Conservation (phyloP, 495 filamentous ascomycete species). For the Penicillium canariense region DNA sequence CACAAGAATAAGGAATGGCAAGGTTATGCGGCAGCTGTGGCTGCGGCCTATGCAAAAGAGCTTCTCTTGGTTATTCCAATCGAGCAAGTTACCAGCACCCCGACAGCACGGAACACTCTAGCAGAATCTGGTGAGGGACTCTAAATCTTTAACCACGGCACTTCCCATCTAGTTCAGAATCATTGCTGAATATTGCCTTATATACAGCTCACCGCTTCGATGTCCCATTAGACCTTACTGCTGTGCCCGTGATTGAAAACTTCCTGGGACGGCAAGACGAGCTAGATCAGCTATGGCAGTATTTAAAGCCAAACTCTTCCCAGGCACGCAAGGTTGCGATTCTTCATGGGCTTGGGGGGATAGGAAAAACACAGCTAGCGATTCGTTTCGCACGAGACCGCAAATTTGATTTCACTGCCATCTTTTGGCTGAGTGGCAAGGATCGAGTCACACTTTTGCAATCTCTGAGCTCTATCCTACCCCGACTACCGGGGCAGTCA, state of each 20-base stretch:
- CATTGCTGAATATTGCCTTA: slow-evolving; percentile 1
- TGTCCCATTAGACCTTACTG: slow-evolving; percentile 23
- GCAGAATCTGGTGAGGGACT: slow-evolving; percentile 14
- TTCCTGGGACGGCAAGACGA: slow-evolving; percentile 29
- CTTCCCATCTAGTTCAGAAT: slow-evolving; percentile 1
- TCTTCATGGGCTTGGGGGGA: slow-evolving; percentile 41
- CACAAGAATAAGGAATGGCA: slow-evolving; percentile 45
- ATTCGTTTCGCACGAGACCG: slow-evolving; percentile 35
- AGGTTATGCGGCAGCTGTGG: slow-evolving; percentile 34
- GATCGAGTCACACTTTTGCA: slow-evolving; percentile 17
- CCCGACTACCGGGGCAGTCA: slow-evolving; percentile 15
- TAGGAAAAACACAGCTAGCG: slow-evolving; percentile 45
- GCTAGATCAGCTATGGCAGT: slow-evolving; percentile 21
- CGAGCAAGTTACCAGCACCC: slow-evolving; percentile 5
- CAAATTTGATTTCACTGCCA: slow-evolving; percentile 25
- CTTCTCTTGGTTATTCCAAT: slow-evolving; percentile 21
- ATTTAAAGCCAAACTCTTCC: slow-evolving; percentile 17
- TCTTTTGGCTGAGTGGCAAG: slow-evolving; percentile 35
- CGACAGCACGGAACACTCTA: slow-evolving; percentile 9
- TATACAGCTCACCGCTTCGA: slow-evolving; percentile 17
- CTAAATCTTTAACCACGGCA: background rate
- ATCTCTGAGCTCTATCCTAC: slow-evolving; percentile 25
- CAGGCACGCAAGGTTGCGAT: slow-evolving; percentile 27
- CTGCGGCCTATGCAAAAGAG: slow-evolving; percentile 36
- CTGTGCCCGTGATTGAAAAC: slow-evolving; percentile 20